Base-by-base conservation (phyloP, 2,329 filamentous ascomycete genomes). In the Aureobasidium mangrovei region DNA sequence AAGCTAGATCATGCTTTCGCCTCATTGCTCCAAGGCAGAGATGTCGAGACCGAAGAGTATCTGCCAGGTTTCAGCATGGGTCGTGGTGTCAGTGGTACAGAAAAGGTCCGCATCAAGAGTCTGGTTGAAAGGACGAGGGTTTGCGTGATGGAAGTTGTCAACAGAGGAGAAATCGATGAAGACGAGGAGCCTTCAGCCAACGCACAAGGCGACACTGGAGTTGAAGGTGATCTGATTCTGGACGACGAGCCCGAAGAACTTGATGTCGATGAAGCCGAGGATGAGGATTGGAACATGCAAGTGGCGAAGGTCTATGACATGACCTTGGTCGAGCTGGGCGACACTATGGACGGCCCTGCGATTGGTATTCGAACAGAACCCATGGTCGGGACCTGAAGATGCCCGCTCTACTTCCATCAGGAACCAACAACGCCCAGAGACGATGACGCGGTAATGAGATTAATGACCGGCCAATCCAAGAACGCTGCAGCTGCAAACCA, bases 1-100 rank as follows among this genome's bases (percentile, higher is more conserved):
- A 96, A 94, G 68, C 74, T 96, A 24, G 91, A 96, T 64, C 80
- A 85, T 62, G 87, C 87, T 38, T 95, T 96, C 65, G 81, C 86
- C 1, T 88, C 85, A 56, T 73, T 96, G 7, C 66, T 95, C 1
- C 72, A 76, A 27, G 86, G 86, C 3, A 71, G 78, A 55, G 83
- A 95, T 63, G 70, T 83, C 3, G 79, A 83, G 10, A 84, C 84
- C 0, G 78, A 79, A 0, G 80, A 84, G 38, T 63, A 73, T 0
- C 72, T 95, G 1, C 83, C 88, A 0, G 88, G 89, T 0, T 89
- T 91, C 58, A 80, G 82, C 59, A 76, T 73, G 5, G 79, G 79
- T 0, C 72, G 76, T 4, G 71, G 71, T 7, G 85, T 88, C 0
- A 84, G 88, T 74, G 89, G 83, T 18, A 91, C 87, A 0, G 89